A percentile compares a stretch with the other conserved stretches of the same genome.
phyloP scores from a whole-genome alignment of 2,329 filamentous ascomycete species.

The Pyrenochaeta sp. region DNA sequence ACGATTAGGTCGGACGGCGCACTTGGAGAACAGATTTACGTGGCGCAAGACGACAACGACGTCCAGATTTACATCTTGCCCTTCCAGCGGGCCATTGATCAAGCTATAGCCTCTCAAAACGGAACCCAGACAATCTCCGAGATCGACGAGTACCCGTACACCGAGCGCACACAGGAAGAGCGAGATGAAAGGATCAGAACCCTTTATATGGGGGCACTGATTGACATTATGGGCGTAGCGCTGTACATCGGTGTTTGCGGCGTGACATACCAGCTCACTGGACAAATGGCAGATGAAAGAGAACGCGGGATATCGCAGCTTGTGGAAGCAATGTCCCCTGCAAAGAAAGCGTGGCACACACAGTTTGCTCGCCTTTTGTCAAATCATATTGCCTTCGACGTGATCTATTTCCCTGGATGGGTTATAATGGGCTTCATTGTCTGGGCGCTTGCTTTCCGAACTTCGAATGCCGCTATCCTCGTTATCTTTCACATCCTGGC shows the following conservation, averaged over 20 bases:
- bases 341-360: conserved; percentile 75
- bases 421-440: conserved; percentile 77
- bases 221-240: conserved; percentile 78
- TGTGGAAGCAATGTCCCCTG: conserved; percentile 91
- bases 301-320: conserved; percentile 88
- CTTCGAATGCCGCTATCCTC: conserved; percentile 54
- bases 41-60: conserved; percentile 73
- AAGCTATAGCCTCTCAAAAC: conserved; percentile 70
- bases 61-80: conserved; percentile 80
- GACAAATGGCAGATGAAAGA: conserved; percentile 83
- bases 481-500: conserved; percentile 73
- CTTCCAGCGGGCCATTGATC: conserved; percentile 80
- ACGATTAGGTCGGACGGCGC: conserved; percentile 79
- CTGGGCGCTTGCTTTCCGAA: conserved; percentile 63
- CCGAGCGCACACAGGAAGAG: conserved; percentile 73
- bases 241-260: conserved; percentile 83
- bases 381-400: conserved; percentile 80
- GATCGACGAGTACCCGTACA: conserved; percentile 77
- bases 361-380: conserved; percentile 80
- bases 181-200: conserved; percentile 71
- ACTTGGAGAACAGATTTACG: conserved; percentile 71
- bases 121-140: conserved; percentile 50
- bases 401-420: conserved; percentile 85
- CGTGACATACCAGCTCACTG: conserved; percentile 85
- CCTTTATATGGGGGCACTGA: conserved; percentile 76